Evolutionary conservation across 75 land plant species (phyloP).

Genomic region (Selaginella moellendorffii): DNA sequence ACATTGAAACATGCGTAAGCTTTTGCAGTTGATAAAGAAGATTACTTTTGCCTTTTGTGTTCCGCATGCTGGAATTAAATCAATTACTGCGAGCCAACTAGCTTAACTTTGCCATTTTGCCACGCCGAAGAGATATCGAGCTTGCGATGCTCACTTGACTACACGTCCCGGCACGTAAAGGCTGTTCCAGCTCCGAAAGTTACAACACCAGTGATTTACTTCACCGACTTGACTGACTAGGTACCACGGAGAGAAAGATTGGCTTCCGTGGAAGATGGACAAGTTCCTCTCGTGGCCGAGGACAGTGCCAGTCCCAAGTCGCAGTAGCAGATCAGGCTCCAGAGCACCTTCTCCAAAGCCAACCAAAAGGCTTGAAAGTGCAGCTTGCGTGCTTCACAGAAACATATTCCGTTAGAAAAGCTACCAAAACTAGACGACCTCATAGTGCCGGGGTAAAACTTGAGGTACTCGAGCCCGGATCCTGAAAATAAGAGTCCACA

Average conservation of each 20-base stretch:
- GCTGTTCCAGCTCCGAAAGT: not conserved
- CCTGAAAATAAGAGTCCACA: no score
- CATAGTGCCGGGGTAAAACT: no score
- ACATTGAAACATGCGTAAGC: slow-evolving; percentile 94
- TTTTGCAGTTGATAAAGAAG: not conserved
- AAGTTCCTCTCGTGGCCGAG: slow-evolving; percentile 28
- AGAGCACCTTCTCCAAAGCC: not conserved
- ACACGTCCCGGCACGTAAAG: slow-evolving; percentile 43
- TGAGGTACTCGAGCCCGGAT: no score
- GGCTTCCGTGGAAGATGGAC: slow-evolving; percentile 71
- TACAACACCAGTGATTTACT: slow-evolving; percentile 32
- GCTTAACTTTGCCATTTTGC: slow-evolving; percentile 94
- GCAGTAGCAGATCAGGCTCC: not conserved
- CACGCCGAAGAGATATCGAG: slow-evolving; percentile 36
- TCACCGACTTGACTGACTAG: slow-evolving; percentile 49
- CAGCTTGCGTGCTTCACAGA: no score
- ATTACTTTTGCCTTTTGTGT: not conserved
- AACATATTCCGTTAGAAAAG: no score
- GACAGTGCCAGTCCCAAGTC: not conserved
- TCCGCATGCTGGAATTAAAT: slow-evolving; percentile 74
- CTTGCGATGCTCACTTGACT: slow-evolving; percentile 49
- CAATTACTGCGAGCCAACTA: slow-evolving; percentile 96
- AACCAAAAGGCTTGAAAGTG: no score
- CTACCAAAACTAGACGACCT: no score
- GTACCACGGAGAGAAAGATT: slow-evolving; percentile 25